Evolutionary conservation across 176 grass and related monocot genomes (phyloP).

Genomic region (bread wheat (Triticum aestivum)): IWGSC_CS_RefSeq_v2.1 NC_057794.1:581223897-581224396

Average conservation of each 20-base stretch:
- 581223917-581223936: constrained; percentile 94
- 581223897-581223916: constrained; percentile 67
- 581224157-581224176: constrained; percentile 46
- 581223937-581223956: constrained; percentile 90
- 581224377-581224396: not conserved
- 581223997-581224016: constrained; percentile 91
- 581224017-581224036: constrained; percentile 96
- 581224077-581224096: constrained; percentile 89
- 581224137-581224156: not conserved
- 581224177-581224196: constrained; percentile 92
- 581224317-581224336: not conserved
- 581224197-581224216: constrained; percentile 93
- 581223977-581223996: constrained; percentile 95
- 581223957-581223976: constrained; percentile 83
- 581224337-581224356: not conserved
- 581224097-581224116: constrained; percentile 35
- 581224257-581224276: constrained; percentile 96
- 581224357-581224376: not conserved
- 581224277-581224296: constrained; percentile 28
- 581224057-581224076: constrained; percentile 84
- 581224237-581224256: constrained; percentile 68
- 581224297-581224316: not conserved
- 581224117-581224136: not conserved
- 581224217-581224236: constrained; percentile 49
- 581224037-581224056: constrained; percentile 77